Evolutionary conservation across 306 rosid species (phyloP), one percentile per base, ranked within the genome.

Genomic region (Pueraria montana): DNA sequence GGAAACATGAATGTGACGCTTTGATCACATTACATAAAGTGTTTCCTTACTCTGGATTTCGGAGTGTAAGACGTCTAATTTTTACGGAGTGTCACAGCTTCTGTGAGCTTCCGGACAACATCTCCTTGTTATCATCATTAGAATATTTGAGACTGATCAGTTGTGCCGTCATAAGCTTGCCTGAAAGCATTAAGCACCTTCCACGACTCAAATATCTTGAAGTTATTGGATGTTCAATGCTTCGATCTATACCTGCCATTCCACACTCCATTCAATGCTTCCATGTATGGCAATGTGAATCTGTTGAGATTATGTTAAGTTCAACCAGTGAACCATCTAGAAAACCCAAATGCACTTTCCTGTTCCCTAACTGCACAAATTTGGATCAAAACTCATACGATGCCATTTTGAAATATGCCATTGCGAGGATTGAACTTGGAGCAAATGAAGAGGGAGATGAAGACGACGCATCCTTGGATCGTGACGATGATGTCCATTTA

Each of bases 71-170:
- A n/a, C n/a, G n/a, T n/a, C n/a, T n/a, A n/a, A n/a, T n/a, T n/a
- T n/a, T n/a, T n/a, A n/a, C n/a, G n/a, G n/a, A n/a, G n/a, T n/a
- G n/a, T n/a, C n/a, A n/a, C n/a, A n/a, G n/a, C n/a, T n/a, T n/a
- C n/a, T n/a, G n/a, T n/a, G n/a, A n/a, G n/a, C n/a, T n/a, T n/a
- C n/a, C n/a, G n/a, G n/a, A n/a, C n/a, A n/a, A n/a, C n/a, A n/a
- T n/a, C n/a, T n/a, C n/a, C n/a, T n/a, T 24, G n/a, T 34, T 82
- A 42, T 66, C 77, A 5, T 74, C 81, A 75, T 75, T 82, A 20
- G 21, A 26, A 3, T 0, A 1, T 0, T 75, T 82, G 13, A 11
- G 0, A 0, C n/a, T 0, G 4, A 0, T n/a, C 7, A 0, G 0
- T 3, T 0, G 30, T 0, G 2, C 0, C 0, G 3, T 81, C n/a